Evolutionary conservation across 768 basidiomycete genomes (phyloP).

Genomic region (Dentipellis fragilis): DNA sequence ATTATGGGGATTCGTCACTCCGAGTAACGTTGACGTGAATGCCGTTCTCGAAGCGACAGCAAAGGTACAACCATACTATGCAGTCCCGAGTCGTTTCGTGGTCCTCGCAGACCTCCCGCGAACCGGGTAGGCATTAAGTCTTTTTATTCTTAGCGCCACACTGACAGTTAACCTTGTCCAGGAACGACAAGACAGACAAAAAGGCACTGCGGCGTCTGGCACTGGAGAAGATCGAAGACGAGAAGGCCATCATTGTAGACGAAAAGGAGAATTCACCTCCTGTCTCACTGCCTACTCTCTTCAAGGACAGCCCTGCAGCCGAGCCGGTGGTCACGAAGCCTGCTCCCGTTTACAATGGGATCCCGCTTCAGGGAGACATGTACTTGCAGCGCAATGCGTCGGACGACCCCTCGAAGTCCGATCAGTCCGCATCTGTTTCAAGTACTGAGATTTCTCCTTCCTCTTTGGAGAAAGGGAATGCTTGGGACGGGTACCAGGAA

Average conservation of each 20-base stretch:
- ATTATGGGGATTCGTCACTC: slow-evolving; percentile 48
- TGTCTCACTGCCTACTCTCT: not conserved
- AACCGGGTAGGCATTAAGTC: slow-evolving; percentile 31
- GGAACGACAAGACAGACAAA: slow-evolving; percentile 29
- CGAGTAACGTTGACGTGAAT: slow-evolving; percentile 24
- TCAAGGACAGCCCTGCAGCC: not conserved
- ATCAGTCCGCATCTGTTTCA: not conserved
- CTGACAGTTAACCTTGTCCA: slow-evolving; percentile 10
- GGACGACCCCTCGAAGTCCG: not conserved
- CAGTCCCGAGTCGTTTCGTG: slow-evolving; percentile 38
- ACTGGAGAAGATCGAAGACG: not conserved
- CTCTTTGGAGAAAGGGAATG: slow-evolving; percentile 15
- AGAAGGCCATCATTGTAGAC: not conserved
- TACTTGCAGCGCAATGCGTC: not conserved
- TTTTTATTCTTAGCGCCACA: not conserved
- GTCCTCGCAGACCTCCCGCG: slow-evolving; percentile 38
- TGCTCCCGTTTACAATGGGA: not conserved
- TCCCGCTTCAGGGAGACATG: not conserved
- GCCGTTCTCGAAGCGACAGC: slow-evolving; percentile 34
- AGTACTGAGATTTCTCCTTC: slow-evolving; percentile 1
- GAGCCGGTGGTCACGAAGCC: not conserved
- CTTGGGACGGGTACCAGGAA: slow-evolving; percentile 45
- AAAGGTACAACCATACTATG: slow-evolving; percentile 51
- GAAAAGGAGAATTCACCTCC: not conserved
- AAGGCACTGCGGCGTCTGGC: slow-evolving; percentile 15